Evolutionary conservation across 495 filamentous ascomycete species (phyloP).

Genomic region (Pyronema omphalodes): DNA sequence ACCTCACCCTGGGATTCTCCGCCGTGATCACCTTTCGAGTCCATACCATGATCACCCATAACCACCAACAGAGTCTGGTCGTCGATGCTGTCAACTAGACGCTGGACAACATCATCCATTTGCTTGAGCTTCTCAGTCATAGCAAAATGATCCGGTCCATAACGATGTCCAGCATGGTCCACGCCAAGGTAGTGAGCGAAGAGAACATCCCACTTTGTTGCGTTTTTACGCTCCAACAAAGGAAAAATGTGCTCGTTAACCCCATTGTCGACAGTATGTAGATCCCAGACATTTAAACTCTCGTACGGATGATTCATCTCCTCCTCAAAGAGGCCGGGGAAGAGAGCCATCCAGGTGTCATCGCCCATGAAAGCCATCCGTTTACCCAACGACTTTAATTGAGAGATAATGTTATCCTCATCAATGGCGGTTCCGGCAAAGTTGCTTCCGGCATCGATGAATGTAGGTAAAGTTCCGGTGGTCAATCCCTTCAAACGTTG

Average conservation of each 20-base stretch:
- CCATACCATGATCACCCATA: slow-evolving; percentile 98
- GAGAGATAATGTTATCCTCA: slow-evolving; percentile 83
- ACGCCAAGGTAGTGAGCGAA: slow-evolving; percentile 90
- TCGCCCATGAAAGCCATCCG: slow-evolving; percentile 84
- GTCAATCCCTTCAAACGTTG: slow-evolving; percentile 87
- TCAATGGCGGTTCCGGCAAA: slow-evolving; percentile 95
- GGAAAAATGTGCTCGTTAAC: slow-evolving; percentile 88
- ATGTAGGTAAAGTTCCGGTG: slow-evolving; percentile 86
- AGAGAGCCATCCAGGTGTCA: slow-evolving; percentile 87
- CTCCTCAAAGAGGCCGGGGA: slow-evolving; percentile 76
- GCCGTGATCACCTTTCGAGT: slow-evolving; percentile 88
- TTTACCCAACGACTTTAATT: slow-evolving; percentile 62
- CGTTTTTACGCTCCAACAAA: slow-evolving; percentile 43
- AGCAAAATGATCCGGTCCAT: slow-evolving; percentile 79
- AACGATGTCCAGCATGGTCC: slow-evolving; percentile 91
- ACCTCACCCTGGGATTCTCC: slow-evolving; percentile 92
- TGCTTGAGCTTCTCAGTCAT: slow-evolving; percentile 81
- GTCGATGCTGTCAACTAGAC: slow-evolving; percentile 54
- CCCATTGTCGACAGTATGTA: slow-evolving; percentile 92
- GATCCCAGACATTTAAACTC: slow-evolving; percentile 95
- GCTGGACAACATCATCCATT: slow-evolving; percentile 66
- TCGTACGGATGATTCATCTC: slow-evolving; percentile 76
- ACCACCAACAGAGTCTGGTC: slow-evolving; percentile 78
- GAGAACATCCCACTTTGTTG: slow-evolving; percentile 68
- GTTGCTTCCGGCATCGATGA: slow-evolving; percentile 82